Evolutionary conservation across 2,329 filamentous ascomycete genomes (phyloP).

Genomic region (Pseudogymnoascus sp.): DNA sequence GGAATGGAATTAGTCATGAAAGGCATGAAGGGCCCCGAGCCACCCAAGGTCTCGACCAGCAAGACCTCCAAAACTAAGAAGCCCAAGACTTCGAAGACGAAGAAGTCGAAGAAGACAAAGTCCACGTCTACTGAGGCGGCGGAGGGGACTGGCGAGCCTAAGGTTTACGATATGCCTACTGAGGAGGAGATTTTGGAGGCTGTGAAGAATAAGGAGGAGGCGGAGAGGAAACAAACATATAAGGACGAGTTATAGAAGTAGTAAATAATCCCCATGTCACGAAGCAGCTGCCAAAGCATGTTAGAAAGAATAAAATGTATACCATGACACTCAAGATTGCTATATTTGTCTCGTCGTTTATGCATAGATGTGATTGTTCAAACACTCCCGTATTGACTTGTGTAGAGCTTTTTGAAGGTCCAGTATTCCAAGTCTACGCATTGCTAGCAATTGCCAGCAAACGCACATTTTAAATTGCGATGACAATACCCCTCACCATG

Average conservation of each 20-base stretch:
- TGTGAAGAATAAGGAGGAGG: slow-evolving; percentile 35
- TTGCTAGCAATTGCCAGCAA: background rate
- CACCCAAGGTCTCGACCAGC: slow-evolving; percentile 35
- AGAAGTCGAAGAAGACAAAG: slow-evolving; percentile 31
- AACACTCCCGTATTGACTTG: no score
- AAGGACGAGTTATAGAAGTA: slow-evolving; percentile 8
- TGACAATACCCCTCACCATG: background rate
- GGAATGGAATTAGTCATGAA: slow-evolving; percentile 64
- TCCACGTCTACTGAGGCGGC: slow-evolving; percentile 23
- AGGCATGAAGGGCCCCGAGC: slow-evolving; percentile 46
- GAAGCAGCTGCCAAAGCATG: background rate
- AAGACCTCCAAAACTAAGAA: slow-evolving; percentile 32
- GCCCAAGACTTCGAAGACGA: slow-evolving; percentile 31
- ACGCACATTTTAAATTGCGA: background rate
- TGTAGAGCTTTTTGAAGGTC: no score
- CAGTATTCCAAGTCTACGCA: no score
- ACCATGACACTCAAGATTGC: background rate
- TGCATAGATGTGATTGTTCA: background rate
- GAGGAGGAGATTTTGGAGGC: slow-evolving; percentile 46
- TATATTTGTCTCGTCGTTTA: background rate
- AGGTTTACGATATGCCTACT: slow-evolving; percentile 37
- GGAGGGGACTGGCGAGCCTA: slow-evolving; percentile 35
- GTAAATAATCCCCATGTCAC: slow-evolving; percentile 1
- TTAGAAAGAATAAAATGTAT: slow-evolving; percentile 4
- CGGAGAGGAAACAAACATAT: background rate